These are phyloP conservation scores for Trichoderma afroharzianum DNA, from an alignment of 2,329 filamentous ascomycete genomes.

Conservation along the genomic window DNA sequence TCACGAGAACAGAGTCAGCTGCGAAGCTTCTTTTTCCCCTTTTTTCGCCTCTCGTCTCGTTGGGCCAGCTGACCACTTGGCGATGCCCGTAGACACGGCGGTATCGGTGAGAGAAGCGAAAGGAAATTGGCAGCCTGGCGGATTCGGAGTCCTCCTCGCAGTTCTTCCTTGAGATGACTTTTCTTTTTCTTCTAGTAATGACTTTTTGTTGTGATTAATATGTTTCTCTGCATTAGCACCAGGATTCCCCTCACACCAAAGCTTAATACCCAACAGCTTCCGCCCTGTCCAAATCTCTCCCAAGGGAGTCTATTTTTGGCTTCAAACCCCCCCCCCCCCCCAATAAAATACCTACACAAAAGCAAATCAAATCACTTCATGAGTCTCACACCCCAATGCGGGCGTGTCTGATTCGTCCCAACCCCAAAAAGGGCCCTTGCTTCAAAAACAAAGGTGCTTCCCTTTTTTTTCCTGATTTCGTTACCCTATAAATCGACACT, in stretches of 20 bases:
- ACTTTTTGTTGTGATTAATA: neutral
- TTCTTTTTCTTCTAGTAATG: neutral
- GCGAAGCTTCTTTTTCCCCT: neutral
- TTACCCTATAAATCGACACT: constrained; percentile 17
- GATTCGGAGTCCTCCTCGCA: neutral
- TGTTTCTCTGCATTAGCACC: neutral
- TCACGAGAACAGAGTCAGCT: neutral
- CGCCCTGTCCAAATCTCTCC: neutral
- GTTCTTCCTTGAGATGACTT: neutral
- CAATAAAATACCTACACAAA: neutral
- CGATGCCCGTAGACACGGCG: neutral
- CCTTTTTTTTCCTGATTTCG: neutral
- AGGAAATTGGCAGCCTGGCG: neutral
- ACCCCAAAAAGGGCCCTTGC: neutral
- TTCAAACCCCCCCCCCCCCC: too few relatives aligned
- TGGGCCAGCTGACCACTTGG: neutral
- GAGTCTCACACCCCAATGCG: neutral
- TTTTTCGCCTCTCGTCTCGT: neutral
- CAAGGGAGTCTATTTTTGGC: neutral
- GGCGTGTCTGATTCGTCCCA: neutral
- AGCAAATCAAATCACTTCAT: neutral
- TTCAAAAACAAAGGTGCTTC: neutral
- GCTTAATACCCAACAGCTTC: neutral
- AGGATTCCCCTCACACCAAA: neutral
- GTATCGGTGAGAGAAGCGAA: neutral